Base-by-base conservation (phyloP, 306 rosid genomes). In the Lithocarpus polystachyus region DNA sequence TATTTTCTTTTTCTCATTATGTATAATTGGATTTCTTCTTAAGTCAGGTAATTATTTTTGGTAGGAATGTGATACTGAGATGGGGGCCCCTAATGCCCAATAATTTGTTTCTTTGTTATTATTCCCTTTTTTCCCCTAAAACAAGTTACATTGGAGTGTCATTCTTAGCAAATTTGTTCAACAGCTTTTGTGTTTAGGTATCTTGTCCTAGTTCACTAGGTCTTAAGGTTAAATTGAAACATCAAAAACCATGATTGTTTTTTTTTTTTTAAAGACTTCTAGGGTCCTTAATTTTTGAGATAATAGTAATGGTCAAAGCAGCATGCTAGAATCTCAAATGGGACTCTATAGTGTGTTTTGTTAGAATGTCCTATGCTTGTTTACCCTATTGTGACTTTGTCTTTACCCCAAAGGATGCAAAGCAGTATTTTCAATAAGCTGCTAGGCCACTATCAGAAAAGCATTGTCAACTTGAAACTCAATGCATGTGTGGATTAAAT, bases 341-440 rank as follows among this genome's bases (percentile, higher is more conserved):
- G 79, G 70, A 71, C 23, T 67, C 80, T 60, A 6, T 57, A 64
- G 64, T 24, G 52, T 35, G 51, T 59, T 74, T 77, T 67, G 85
- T 84, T 80, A 54, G 74, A 89, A 70, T 78, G 88, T 78, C 81
- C 29, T 71, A 20, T 64, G 33, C 65, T 75, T 14, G 8, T 86
- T 40, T 40, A 40, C 45, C 45, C 45, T 8, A n/a, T 8, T 88
- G 79, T 84, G 79, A 83, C 94, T 89, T 91, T 80, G 88, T 81
- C 98, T 95, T 90, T 75, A 87, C 90, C 94, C 92, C 89, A 6
- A 95, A 91, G 97, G 79, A 85, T 76, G 61, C 76, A 77, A 77
- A 61, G 77, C 73, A 77, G 83, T 82, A 85, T 81, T 76, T 86
- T 83, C 79, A 84, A 79, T 84, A 83, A 77, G 97, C 70, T 92